Percentiles rank a stretch among this genome's conserved stretches.
Evolutionary conservation across 1,284 basidiomycete species (phyloP).

Genomic region (Tausonia pullulans): DNA sequence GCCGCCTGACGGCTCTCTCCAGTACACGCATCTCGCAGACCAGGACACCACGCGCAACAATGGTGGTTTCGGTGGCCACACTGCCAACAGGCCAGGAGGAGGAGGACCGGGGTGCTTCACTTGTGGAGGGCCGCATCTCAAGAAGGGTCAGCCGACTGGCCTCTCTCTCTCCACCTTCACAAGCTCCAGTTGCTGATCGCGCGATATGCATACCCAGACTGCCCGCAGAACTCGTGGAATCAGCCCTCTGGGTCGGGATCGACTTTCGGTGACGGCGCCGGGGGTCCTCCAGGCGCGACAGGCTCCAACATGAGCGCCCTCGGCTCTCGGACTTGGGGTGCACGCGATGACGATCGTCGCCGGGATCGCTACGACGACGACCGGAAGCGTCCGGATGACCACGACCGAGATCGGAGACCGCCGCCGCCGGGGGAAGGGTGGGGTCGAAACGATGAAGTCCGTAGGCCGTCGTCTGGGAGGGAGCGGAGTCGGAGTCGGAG

Average conservation of each 20-base stretch:
- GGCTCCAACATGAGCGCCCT: slow-evolving; percentile 11
- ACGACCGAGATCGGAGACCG: slow-evolving; percentile 4
- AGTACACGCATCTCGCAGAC: slow-evolving; percentile 89
- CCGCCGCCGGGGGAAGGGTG: slow-evolving; percentile 10
- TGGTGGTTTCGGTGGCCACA: slow-evolving; percentile 40
- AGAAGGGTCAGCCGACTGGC: slow-evolving; percentile 49
- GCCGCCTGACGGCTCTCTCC: slow-evolving; percentile 20
- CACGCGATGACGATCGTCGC: background rate
- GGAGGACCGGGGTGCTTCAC: slow-evolving; percentile 68
- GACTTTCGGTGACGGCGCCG: background rate
- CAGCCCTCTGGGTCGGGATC: background rate
- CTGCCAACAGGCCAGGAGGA: slow-evolving; percentile 27
- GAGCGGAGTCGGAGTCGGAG: background rate
- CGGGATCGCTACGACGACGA: slow-evolving; percentile 13
- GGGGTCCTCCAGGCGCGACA: slow-evolving; percentile 10
- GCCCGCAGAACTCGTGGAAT: slow-evolving; percentile 8
- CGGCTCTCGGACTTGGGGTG: slow-evolving; percentile 20
- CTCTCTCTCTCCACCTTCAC: slow-evolving; percentile 9
- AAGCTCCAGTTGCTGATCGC: slow-evolving; percentile 9
- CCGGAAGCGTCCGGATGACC: slow-evolving; percentile 5
- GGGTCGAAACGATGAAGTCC: background rate
- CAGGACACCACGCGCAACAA: slow-evolving; percentile 77
- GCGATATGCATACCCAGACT: slow-evolving; percentile 1
- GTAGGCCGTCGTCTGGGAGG: background rate
- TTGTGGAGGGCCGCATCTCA: slow-evolving; percentile 81